Evolutionary conservation across 352 stramenopile species (phyloP), one percentile per base, ranked within the genome.

Genomic region (Paralagenidium karlingii): DNA sequence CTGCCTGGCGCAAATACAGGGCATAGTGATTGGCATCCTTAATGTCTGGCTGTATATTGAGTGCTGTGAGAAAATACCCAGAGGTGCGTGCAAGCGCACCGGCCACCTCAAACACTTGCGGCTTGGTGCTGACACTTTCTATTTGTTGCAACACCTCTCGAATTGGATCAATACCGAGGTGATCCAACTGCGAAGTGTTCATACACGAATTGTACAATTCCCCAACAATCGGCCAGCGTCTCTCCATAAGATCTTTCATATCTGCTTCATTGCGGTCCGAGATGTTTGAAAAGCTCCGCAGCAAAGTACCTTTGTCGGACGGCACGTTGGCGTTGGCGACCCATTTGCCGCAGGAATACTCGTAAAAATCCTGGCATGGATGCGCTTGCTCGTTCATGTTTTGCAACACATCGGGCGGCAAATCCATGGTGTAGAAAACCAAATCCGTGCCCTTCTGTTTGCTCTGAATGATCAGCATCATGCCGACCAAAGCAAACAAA

Each of bases 11-110:
- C 5, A n/a, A n/a, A n/a, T 96, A 86, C 15, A 85, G 47, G 15
- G 83, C 66, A 37, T 89, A 87, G 30, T 68, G 68, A 11, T 82
- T 80, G 8, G 69, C 76, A 37, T 96, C 75, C 38, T 80, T 80
- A 0, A 87, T 78, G 56, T 97, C 85, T 0, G 83, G 65, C 28
- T 63, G 50, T 0, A 89, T 70, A 8, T 58, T 54, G 9, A 94
- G 60, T 0, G 43, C 51, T 31, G 94, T 95, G 21, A 97, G 73
- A 22, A 92, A 87, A 42, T 68, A 58, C 0, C 89, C 57, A 1
- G 70, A 67, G 1, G 54, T 51, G 30, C 61, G 55, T 7, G 69
- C 75, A 16, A 91, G 47, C 16, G 61, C 40, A 5, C 71, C 77
- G 0, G 68, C 58, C 7, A 86, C 9, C 7, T 52, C 45, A 26